Evolutionary conservation across 23 red algal species (phyloP), one percentile per base, ranked within the genome.

Genomic region (Chondrus crispus): DNA sequence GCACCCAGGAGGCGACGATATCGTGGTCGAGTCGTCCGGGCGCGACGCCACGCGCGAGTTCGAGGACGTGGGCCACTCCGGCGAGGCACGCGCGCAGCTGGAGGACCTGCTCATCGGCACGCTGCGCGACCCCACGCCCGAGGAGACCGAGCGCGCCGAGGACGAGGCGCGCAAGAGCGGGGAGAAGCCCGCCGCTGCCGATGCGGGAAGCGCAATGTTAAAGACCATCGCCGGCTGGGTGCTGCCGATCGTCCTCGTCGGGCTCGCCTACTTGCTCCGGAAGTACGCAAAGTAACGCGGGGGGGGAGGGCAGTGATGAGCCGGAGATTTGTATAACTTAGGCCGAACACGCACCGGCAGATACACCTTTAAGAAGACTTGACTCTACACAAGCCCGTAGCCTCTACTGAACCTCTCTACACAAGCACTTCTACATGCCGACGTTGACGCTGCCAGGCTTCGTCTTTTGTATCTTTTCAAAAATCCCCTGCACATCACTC

Each of bases 1-100:
- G 82, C 97, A 99, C 55, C 97, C 97, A 20, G 97, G 97, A 30
- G 97, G 97, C 42, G 97, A 99, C 13, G 97, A 99, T 55, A 92
- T 99, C 35, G 46, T 99, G 28, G 74, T 99, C 2, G 94, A 99
- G 72, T 93, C 95, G 18, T 89, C 96, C 9, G 96, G 89, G 22
- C 90, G 97, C n/a, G 93, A 99, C 48, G 91, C 97, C 0, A 96
- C 93, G 45, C 90, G 94, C 29, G 97, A 99, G 79, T 99, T 99
- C 74, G 97, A 99, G 85, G 97, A 99, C 68, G 97, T 99, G 2
- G 97, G 97, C 11, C 97, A 99, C 75, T 96, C 94, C 22, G 55
- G 79, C n/a, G 94, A 95, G 32, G 97, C 97, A 11, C 94, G 97
- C 4, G 73, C 94, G 51, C 82, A 93, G 79, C 68, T 96, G 45